Percentiles rank a stretch among this genome's conserved stretches.
These are phyloP conservation scores for Gossypium bickii DNA, from an alignment of 345 rosid species.

Conservation along the genomic window DNA sequence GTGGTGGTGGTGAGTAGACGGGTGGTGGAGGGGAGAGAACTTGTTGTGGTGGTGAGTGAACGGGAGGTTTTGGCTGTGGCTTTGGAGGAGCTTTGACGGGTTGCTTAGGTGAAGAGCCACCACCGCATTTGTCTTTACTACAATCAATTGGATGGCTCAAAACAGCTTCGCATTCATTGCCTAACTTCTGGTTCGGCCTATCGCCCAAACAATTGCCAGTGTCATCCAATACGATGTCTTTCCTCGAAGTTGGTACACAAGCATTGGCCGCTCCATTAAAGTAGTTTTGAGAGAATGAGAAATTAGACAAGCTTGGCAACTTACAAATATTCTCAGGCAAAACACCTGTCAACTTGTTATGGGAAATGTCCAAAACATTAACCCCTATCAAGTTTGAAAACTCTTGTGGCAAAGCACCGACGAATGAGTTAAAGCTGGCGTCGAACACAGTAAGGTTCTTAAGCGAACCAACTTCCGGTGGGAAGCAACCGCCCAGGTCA, in stretches of 20 bases:
- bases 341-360: constrained; percentile 56
- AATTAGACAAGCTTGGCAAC: constrained; percentile 28
- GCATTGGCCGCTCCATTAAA: constrained; percentile 43
- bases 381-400: constrained; percentile 32
- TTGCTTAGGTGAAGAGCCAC: constrained; percentile 21
- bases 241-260: constrained; percentile 36
- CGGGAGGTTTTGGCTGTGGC: constrained; percentile 3
- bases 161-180: constrained; percentile 38
- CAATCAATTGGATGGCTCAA: constrained; percentile 59
- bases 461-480: constrained; percentile 52
- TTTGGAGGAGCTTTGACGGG: no score
- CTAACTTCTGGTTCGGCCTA: constrained; percentile 43
- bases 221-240: constrained; percentile 41
- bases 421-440: constrained; percentile 45
- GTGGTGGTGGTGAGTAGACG: no score
- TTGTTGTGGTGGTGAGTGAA: no score
- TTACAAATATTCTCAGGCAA: constrained; percentile 34
- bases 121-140: constrained; percentile 45
- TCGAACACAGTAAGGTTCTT: constrained; percentile 50
- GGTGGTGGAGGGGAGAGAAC: no score
- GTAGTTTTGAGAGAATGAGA: constrained; percentile 54
- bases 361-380: constrained; percentile 36
- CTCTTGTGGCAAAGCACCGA: constrained; percentile 42
- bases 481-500: constrained; percentile 63
- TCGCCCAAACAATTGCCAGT: constrained; percentile 46